Percentiles rank a stretch among this genome's conserved stretches.
Conservation (phyloP, 768 basidiomycete species). For the Strobilomyces dryophilus region DNA sequence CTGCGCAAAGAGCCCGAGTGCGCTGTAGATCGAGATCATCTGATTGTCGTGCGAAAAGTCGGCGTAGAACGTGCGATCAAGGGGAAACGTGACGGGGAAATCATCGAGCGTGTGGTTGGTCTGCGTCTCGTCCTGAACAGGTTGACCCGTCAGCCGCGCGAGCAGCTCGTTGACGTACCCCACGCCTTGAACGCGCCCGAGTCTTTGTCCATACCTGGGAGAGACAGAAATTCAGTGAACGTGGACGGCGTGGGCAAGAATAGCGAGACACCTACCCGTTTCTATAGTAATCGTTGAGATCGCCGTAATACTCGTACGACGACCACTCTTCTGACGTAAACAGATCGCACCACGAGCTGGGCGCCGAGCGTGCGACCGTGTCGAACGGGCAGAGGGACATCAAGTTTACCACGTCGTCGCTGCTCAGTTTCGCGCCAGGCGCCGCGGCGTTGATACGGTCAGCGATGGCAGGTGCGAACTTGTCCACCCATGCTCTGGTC, state of each 20-base stretch:
- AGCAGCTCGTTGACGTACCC: slow-evolving; percentile 86
- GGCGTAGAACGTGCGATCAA: slow-evolving; percentile 58
- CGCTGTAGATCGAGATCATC: slow-evolving; percentile 67
- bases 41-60: slow-evolving; percentile 87
- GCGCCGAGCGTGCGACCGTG: slow-evolving; percentile 43
- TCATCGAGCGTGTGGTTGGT: slow-evolving; percentile 72
- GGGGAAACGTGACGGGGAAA: slow-evolving; percentile 65
- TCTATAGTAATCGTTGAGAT: slow-evolving; percentile 71
- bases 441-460: slow-evolving; percentile 54
- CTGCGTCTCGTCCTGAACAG: slow-evolving; percentile 66
- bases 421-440: slow-evolving; percentile 55
- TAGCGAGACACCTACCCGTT: slow-evolving; percentile 45
- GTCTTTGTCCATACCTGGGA: slow-evolving; percentile 56
- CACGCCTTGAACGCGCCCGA: slow-evolving; percentile 75
- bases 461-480: slow-evolving; percentile 52
- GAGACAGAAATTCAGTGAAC: background rate
- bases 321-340: slow-evolving; percentile 59
- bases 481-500: slow-evolving; percentile 45
- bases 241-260: too few relatives aligned
- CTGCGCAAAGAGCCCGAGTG: slow-evolving; percentile 49
- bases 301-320: slow-evolving; percentile 60
- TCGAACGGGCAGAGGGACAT: slow-evolving; percentile 77
- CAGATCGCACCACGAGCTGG: slow-evolving; percentile 64
- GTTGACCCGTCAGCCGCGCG: slow-evolving; percentile 61
- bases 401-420: slow-evolving; percentile 51